Conservation (phyloP, 23 red algal genomes). For the Gracilaria caudata region DNA sequence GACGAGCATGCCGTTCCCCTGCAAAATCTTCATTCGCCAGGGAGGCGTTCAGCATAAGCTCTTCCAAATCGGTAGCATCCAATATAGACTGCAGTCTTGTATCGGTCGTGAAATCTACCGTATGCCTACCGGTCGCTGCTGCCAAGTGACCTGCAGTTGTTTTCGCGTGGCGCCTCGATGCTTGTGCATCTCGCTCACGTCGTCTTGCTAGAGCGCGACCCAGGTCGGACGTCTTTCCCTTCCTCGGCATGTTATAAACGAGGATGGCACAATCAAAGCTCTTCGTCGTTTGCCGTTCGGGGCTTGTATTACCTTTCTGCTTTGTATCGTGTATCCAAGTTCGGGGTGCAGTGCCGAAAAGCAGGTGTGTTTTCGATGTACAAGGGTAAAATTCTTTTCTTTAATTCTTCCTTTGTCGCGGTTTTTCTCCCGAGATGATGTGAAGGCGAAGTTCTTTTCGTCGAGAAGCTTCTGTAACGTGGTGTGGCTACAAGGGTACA, state of each 20-base stretch:
- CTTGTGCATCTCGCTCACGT: slow-evolving; percentile 30
- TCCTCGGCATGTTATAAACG: slow-evolving; percentile 13
- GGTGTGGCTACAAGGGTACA: too few species aligned
- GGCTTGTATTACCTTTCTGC: too few species aligned
- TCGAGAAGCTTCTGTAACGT: too few species aligned
- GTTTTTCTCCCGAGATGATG: too few species aligned
- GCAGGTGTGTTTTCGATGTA: too few species aligned
- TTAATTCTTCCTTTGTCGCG: too few species aligned
- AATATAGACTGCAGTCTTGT: slow-evolving; percentile 69
- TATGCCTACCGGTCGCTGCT: slow-evolving; percentile 9
- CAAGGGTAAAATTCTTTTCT: too few species aligned
- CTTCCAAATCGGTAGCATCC: slow-evolving; percentile 80
- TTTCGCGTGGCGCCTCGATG: slow-evolving; percentile 15
- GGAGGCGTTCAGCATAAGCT: slow-evolving; percentile 77
- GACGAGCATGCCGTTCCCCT: slow-evolving; percentile 57
- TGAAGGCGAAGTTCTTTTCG: too few species aligned
- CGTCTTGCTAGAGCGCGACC: slow-evolving; percentile 43
- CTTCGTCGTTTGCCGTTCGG: too few species aligned
- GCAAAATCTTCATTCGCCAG: slow-evolving; percentile 68
- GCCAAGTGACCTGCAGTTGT: slow-evolving; percentile 42
- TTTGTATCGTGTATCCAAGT: too few species aligned
- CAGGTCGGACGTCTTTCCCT: slow-evolving; percentile 40
- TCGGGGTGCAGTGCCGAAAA: too few species aligned
- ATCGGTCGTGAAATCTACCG: background rate
- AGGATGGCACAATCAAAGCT: too few species aligned